These are phyloP conservation scores for Phyllosticta paracitricarpa DNA, from an alignment of 2,329 filamentous ascomycete species.

Conservation along the genomic window DNA sequence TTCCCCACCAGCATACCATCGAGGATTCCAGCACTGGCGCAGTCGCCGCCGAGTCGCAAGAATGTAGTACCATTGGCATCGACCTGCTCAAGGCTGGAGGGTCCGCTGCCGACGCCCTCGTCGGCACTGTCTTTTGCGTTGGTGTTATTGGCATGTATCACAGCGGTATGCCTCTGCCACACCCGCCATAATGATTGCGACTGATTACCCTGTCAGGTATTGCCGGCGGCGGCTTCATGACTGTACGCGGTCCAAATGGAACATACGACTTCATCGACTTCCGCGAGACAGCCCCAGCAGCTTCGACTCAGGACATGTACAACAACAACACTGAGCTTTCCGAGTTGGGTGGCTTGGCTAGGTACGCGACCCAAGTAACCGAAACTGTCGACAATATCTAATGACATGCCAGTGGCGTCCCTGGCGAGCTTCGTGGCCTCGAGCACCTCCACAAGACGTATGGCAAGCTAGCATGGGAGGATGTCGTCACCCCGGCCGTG, in stretches of 20 bases:
- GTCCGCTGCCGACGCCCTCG: constrained; percentile 41
- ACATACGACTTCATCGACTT: constrained; percentile 83
- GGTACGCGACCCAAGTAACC: constrained; percentile 8
- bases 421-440: constrained; percentile 67
- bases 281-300: constrained; percentile 74
- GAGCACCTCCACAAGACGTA: constrained; percentile 67
- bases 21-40: constrained; percentile 25
- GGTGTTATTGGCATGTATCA: constrained; percentile 41
- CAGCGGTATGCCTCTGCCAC: constrained; percentile 15
- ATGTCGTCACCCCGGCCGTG: constrained; percentile 64
- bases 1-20: neutral
- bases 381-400: neutral
- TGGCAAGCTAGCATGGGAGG: constrained; percentile 46
- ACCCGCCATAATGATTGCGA: neutral
- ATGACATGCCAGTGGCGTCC: constrained; percentile 45
- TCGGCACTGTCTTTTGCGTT: constrained; percentile 38
- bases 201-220: constrained; percentile 48
- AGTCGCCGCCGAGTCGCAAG: constrained; percentile 35
- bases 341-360: constrained; percentile 58
- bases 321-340: constrained; percentile 57
- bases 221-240: constrained; percentile 83
- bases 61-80: constrained; percentile 39
- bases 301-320: constrained; percentile 79
- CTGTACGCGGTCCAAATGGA: constrained; percentile 64
- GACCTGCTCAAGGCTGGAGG: constrained; percentile 39